phyloP scores from a whole-genome alignment of 176 grass and related monocot genomes.

The Lolium multiflorum region DNA sequence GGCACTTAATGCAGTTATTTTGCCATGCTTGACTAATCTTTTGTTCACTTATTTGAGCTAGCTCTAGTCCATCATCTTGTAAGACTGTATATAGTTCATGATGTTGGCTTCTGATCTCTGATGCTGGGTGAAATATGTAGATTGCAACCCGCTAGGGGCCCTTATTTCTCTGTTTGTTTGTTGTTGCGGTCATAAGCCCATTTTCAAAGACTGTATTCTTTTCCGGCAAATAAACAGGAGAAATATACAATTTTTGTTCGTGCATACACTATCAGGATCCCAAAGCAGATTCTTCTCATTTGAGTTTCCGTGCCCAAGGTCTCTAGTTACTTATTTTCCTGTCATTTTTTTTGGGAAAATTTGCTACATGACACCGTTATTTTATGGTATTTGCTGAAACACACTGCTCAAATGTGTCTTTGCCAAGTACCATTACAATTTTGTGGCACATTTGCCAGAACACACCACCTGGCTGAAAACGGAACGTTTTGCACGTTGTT shows the following conservation, averaged over 20 bases:
- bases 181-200: not conserved
- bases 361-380: too few species aligned
- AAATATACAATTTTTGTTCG: not conserved
- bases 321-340: too few species aligned
- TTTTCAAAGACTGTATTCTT: not conserved
- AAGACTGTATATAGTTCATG: slow-evolving; percentile 14
- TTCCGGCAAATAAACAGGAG: not conserved
- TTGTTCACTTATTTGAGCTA: not conserved
- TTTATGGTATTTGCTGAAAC: too few species aligned
- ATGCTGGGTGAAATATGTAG: not conserved
- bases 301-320: not conserved
- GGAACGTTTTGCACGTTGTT: too few species aligned
- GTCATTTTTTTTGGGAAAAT: too few species aligned
- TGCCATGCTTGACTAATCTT: not conserved
- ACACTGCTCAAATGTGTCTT: too few species aligned
- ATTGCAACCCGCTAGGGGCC: not conserved
- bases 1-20: not conserved
- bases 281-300: not conserved
- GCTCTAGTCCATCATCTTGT: not conserved
- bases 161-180: not conserved
- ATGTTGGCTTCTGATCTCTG: not conserved
- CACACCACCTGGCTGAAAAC: too few species aligned
- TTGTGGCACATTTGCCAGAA: too few species aligned
- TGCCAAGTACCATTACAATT: too few species aligned
- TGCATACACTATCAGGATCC: not conserved